Evolutionary conservation across 148 eudicot genomes (phyloP).

Genomic region (Oxyria digyna): DNA sequence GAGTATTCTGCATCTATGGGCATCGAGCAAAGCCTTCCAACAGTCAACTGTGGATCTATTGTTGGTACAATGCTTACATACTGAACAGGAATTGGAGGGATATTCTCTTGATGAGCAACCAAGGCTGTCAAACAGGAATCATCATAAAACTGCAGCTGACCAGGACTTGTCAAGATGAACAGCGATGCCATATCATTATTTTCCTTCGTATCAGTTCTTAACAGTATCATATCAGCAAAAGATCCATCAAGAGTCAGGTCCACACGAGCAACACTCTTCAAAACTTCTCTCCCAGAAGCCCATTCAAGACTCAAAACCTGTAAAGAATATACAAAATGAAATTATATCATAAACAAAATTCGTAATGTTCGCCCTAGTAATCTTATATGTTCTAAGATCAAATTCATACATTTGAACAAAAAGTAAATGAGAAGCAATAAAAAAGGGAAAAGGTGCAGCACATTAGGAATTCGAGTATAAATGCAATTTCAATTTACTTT

Average conservation of each 20-base stretch:
- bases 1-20: slow-evolving; percentile 21
- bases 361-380: background rate
- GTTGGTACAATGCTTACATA: slow-evolving; percentile 62
- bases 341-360: background rate
- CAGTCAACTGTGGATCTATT: slow-evolving; percentile 64
- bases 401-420: background rate
- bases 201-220: slow-evolving; percentile 33
- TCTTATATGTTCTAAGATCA: background rate
- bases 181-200: slow-evolving; percentile 35
- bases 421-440: background rate
- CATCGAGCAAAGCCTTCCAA: slow-evolving; percentile 39
- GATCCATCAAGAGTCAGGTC: slow-evolving; percentile 87
- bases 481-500: background rate
- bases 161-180: slow-evolving; percentile 76
- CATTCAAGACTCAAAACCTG: slow-evolving; percentile 92
- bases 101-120: slow-evolving; percentile 38
- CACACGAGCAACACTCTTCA: slow-evolving; percentile 53
- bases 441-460: background rate
- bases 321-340: slow-evolving; percentile 10
- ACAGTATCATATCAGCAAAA: slow-evolving; percentile 69
- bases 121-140: slow-evolving; percentile 45
- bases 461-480: background rate
- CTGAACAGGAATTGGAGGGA: slow-evolving; percentile 31
- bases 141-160: slow-evolving; percentile 71
- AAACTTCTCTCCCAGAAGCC: slow-evolving; percentile 55